Base-by-base conservation (phyloP, 306 rosid species). In the Crotalaria pallida region DNA sequence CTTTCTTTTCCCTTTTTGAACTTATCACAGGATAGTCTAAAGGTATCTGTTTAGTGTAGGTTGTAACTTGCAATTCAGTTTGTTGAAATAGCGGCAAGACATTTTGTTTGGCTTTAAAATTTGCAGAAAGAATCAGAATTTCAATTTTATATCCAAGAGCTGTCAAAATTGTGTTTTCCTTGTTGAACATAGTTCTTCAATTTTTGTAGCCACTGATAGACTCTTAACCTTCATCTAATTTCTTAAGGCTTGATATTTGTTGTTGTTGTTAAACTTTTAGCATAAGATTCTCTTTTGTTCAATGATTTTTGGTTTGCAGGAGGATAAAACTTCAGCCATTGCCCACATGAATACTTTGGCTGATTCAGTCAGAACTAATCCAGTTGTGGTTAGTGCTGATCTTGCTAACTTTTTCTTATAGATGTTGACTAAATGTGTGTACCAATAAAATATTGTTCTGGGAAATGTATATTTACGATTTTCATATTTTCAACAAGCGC, bases 301-400 rank as follows among this genome's bases (percentile, higher is more conserved):
- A 21, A 27, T 74, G 18, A 67, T 49, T 78, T 38, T 79, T 44
- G 70, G 65, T 55, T 63, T 63, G 67, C 86, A 93, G 98, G 97
- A 84, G 76, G 97, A 90, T 67, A 82, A 77, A 84, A 82, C 76
- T 50, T 84, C 86, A 10, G 90, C 70, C 51, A 76, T 90, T 73
- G 68, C 85, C 68, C 94, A 79, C 70, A 71, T 78, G 79, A 87
- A 75, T 80, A 75, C 76, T 31, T 52, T 84, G 72, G 80, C 59
- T 52, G 89, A 90, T 77, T 87, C 87, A 11, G 77, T 66, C 58
- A 82, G 79, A 79, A 85, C 79, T 41, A 82, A 78, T 72, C 85
- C 94, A 4, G 92, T 85, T 65, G 68, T 87, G 94, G 98, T 93
- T 79, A 61, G 92, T 85, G 74, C 15, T 59, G 23, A 60, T 68